Conservation (phyloP, 78 protist species). For the Bigelowiella natans region DNA sequence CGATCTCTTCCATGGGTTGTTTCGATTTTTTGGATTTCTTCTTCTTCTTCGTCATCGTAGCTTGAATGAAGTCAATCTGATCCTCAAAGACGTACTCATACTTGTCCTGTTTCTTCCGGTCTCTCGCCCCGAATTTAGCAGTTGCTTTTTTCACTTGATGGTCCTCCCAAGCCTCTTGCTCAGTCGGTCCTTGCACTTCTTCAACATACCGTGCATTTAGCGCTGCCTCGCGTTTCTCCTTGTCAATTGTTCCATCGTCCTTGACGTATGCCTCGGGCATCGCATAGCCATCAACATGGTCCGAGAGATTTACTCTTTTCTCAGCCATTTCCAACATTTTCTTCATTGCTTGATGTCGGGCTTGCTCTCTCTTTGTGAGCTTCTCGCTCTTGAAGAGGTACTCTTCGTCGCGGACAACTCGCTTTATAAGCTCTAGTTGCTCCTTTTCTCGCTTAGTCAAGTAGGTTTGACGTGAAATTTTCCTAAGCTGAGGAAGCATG, state of each 20-base stretch:
- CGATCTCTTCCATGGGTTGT: not conserved
- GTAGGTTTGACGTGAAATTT: constrained; percentile 4
- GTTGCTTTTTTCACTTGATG: constrained; percentile 28
- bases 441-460: constrained; percentile 18
- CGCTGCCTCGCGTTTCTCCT: not conserved
- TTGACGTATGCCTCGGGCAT: constrained; percentile 38
- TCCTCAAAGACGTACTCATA: constrained; percentile 56
- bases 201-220: constrained; percentile 29
- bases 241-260: not conserved
- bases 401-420: constrained; percentile 25
- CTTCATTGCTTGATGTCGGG: constrained; percentile 47
- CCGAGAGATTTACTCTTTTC: constrained; percentile 6
- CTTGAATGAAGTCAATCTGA: constrained; percentile 57
- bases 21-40: not conserved
- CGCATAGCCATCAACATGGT: constrained; percentile 8
- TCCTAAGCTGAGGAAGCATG: not conserved
- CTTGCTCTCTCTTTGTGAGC: constrained; percentile 51
- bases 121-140: constrained; percentile 20
- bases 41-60: constrained; percentile 29
- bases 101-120: not conserved
- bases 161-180: constrained; percentile 14
- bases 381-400: constrained; percentile 39
- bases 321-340: constrained; percentile 41
- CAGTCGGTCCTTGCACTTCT: constrained; percentile 49
- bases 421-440: constrained; percentile 4